Percentiles rank a stretch among this genome's conserved stretches.
Conservation (phyloP, 1,284 basidiomycete species). For the Exobasidium rhododendri region DNA sequence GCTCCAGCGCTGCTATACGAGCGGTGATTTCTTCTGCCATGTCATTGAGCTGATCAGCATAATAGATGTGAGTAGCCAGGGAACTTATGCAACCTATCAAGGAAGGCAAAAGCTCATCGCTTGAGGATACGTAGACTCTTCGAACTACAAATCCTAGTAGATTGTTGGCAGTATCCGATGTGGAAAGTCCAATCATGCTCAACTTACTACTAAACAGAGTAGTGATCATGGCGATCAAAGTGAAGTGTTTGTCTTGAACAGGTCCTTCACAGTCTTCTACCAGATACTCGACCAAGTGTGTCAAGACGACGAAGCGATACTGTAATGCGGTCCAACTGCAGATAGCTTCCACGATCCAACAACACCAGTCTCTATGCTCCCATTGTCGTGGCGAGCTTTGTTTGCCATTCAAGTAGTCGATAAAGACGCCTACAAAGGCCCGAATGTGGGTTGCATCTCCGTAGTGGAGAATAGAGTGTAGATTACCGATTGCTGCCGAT, state of each 20-base stretch:
- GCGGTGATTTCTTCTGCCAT: constrained; percentile 79
- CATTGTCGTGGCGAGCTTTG: constrained; percentile 59
- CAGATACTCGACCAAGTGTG: constrained; percentile 76
- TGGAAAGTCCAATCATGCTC: constrained; percentile 82
- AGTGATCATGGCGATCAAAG: constrained; percentile 77
- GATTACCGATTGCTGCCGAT: constrained; percentile 68
- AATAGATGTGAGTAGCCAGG: constrained; percentile 84
- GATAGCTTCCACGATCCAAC: constrained; percentile 74
- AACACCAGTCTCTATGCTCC: constrained; percentile 70
- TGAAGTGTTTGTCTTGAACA: constrained; percentile 63
- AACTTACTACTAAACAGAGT: constrained; percentile 73
- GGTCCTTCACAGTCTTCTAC: constrained; percentile 66
- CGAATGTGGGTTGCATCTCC: constrained; percentile 73
- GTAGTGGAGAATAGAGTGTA: constrained; percentile 72
- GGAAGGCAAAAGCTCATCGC: constrained; percentile 67
- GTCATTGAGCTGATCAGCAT: constrained; percentile 93
- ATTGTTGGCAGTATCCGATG: constrained; percentile 73
- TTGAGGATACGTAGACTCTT: constrained; percentile 59
- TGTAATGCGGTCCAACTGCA: constrained; percentile 85
- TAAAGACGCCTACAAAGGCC: constrained; percentile 67
- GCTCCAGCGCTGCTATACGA: constrained; percentile 70
- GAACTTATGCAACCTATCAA: constrained; percentile 78
- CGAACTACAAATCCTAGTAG: constrained; percentile 68
- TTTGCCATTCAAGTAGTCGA: constrained; percentile 42
- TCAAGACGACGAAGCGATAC: constrained; percentile 85